phyloP scores from a whole-genome alignment of 805 yeast genomes.

The Metschnikowia lachancei region DNA sequence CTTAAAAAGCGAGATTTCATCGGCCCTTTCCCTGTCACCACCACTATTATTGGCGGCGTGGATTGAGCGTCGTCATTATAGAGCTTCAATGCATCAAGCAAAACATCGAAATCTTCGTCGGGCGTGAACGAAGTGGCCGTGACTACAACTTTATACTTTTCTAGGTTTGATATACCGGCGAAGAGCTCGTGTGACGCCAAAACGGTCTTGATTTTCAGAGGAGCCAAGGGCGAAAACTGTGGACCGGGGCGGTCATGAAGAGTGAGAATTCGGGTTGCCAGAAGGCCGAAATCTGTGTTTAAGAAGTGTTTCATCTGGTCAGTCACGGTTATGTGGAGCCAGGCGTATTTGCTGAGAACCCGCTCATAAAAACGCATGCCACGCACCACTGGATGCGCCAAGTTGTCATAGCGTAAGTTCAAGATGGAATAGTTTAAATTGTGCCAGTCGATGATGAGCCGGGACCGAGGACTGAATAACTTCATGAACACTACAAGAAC shows the following conservation, averaged over 20 bases:
- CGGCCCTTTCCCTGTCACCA: slow-evolving; percentile 99
- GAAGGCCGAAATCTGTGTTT: slow-evolving; percentile 51
- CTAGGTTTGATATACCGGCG: slow-evolving; percentile 21
- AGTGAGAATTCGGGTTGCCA: slow-evolving; percentile 48
- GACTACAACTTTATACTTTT: slow-evolving; percentile 61
- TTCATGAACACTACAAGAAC: slow-evolving; percentile 55
- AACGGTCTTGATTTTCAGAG: slow-evolving; percentile 30
- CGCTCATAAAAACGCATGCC: slow-evolving; percentile 62
- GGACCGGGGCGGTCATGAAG: slow-evolving; percentile 84
- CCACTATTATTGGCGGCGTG: slow-evolving; percentile 52
- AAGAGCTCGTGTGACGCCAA: slow-evolving; percentile 28
- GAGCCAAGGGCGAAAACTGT: slow-evolving; percentile 54
- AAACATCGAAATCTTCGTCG: slow-evolving; percentile 79
- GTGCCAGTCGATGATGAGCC: slow-evolving; percentile 91
- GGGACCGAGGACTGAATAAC: slow-evolving; percentile 50
- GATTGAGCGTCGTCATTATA: slow-evolving; percentile 44
- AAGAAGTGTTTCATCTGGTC: slow-evolving; percentile 65
- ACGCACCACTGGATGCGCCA: slow-evolving; percentile 60
- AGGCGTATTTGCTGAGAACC: slow-evolving; percentile 59
- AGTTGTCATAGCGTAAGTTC: slow-evolving; percentile 55
- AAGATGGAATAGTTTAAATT: slow-evolving; percentile 85
- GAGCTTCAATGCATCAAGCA: slow-evolving; percentile 63
- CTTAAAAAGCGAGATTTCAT: slow-evolving; percentile 51
- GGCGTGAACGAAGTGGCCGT: slow-evolving; percentile 94
- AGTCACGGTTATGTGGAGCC: slow-evolving; percentile 78